Conservation (phyloP, 148 eudicot genomes). For the Arbutus unedo region DNA sequence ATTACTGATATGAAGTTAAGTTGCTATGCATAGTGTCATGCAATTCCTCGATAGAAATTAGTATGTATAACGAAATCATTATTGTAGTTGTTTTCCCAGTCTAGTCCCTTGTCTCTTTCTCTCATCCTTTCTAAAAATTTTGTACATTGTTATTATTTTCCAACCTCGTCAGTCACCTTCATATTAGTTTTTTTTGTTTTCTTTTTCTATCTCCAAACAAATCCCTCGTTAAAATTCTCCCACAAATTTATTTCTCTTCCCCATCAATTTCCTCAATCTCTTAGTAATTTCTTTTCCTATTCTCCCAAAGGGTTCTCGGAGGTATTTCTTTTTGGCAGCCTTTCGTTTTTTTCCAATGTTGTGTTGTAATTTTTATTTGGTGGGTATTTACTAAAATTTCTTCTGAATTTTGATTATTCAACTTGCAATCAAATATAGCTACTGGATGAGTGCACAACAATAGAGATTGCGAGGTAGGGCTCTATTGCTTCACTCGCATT, state of each 20-base stretch:
- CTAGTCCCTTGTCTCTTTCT: not conserved
- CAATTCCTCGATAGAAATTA: too few species aligned
- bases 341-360: not conserved
- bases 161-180: not conserved
- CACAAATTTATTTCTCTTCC: not conserved
- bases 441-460: constrained; percentile 24
- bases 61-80: too few species aligned
- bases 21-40: too few species aligned
- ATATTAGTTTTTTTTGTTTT: not conserved
- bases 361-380: not conserved
- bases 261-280: not conserved
- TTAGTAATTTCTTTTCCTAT: not conserved
- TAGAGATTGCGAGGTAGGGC: constrained; percentile 49
- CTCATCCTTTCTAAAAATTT: not conserved
- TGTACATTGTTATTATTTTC: not conserved
- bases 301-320: not conserved
- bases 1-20: too few species aligned
- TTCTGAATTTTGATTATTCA: not conserved
- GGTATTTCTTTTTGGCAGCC: not conserved
- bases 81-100: not conserved
- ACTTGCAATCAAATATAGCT: constrained; percentile 11
- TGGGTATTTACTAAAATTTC: not conserved
- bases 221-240: too few species aligned
- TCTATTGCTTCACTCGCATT: constrained; percentile 45
- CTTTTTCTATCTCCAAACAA: not conserved